Conservation (phyloP, 306 rosid genomes). For the Clitoria ternatea region DNA sequence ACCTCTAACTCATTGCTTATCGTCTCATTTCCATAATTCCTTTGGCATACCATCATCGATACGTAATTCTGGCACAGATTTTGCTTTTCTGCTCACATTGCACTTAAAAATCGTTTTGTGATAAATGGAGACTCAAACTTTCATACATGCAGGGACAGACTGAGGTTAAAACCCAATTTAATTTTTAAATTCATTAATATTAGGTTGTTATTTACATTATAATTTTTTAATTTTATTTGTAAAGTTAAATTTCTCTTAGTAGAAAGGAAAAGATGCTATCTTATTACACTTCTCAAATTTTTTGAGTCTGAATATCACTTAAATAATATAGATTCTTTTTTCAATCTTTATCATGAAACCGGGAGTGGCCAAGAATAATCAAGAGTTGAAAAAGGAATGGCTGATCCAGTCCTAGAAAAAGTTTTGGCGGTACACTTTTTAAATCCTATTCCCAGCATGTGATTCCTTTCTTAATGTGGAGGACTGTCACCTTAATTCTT, state of each 20-base stretch:
- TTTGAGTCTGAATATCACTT: too few relatives aligned
- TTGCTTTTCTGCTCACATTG: not conserved
- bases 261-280: too few relatives aligned
- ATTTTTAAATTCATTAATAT: too few relatives aligned
- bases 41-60: not conserved
- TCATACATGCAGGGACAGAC: conserved; percentile 12
- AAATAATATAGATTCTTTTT: too few relatives aligned
- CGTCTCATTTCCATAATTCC: not conserved
- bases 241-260: too few relatives aligned
- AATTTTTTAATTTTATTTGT: too few relatives aligned
- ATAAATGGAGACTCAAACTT: not conserved
- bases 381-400: conserved; percentile 24
- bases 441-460: conserved; percentile 16
- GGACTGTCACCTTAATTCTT: too few relatives aligned
- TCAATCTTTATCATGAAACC: too few relatives aligned
- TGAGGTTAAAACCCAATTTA: too few relatives aligned
- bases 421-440: conserved; percentile 16
- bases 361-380: conserved; percentile 10
- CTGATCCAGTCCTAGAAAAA: conserved; percentile 12
- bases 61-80: not conserved
- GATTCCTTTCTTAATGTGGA: conserved; percentile 48
- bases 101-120: not conserved
- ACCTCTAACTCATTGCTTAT: not conserved
- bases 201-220: too few relatives aligned
- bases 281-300: too few relatives aligned